Base-by-base conservation (phyloP, 1,284 basidiomycete genomes). In the Hypsizygus ulmarius region DNA sequence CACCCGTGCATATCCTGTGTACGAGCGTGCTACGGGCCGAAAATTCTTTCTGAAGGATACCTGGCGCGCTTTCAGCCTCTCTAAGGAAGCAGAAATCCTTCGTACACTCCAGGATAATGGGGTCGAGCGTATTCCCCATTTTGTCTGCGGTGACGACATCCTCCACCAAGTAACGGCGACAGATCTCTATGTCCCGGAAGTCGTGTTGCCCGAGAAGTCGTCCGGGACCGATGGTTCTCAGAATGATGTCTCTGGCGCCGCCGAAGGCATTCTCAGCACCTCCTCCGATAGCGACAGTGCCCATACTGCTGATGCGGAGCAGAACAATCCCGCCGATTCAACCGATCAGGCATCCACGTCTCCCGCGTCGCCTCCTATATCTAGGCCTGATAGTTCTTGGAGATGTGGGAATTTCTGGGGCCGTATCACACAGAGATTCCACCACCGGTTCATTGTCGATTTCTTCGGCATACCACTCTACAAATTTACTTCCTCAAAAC, bases 31-130 rank as follows among this genome's bases (percentile, higher is more conserved):
- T n/a, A 39, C 8, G 3, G 32, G 54, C 21, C 47, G 46, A 18
- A 39, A 57, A 4, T 32, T 52, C 18, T 57, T 60, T 16, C 11
- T 60, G 16, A 62, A 62, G 47, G 59, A 62, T 51, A 36, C 49
- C 1, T 62, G 60, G 60, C 48, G 59, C 6, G 42, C 50, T 18
- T 4, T 14, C 11, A n/a, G 16, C 16, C 40, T 56, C 30, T 39
- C 51, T 21, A 48, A 51, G 19, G 60, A 59, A 37, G 42, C 51
- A 0, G 44, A 45, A 4, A 58, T 59, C 8, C 43, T 61, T 39
- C 38, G n/a, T 8, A 15, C 5, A 39, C 19, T 39, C 7, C 16
- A 39, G 5, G n/a, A 8, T 6, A 6, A 21, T 18, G 14, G n/a
- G 8, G 38, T 39, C 25, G 12, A n/a, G 21, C 4, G 35, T 19